Conservation (phyloP, 192 early-diverging fungal genomes). For the Entomortierella chlamydospora region DNA sequence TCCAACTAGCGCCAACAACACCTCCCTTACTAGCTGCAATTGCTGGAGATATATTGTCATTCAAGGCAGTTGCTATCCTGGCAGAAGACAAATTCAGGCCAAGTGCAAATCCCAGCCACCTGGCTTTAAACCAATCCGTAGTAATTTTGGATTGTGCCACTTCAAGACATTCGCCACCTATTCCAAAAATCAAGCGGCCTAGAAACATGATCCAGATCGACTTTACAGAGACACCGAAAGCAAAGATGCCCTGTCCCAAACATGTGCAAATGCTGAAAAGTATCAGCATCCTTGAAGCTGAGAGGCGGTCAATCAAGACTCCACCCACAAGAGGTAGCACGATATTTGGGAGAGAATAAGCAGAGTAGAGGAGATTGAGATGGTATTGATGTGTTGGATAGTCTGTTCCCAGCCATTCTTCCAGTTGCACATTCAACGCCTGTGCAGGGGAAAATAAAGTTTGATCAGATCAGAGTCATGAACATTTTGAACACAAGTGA, state of each 20-base stretch:
- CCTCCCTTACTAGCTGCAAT: conserved; percentile 44
- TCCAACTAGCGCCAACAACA: conserved; percentile 62
- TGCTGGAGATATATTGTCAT: conserved; percentile 69
- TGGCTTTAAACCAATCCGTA: conserved; percentile 69
- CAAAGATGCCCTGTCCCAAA: conserved; percentile 70
- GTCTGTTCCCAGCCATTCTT: conserved; percentile 47
- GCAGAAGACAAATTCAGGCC: conserved; percentile 64
- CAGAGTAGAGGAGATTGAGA: conserved; percentile 59
- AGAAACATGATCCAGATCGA: conserved; percentile 61
- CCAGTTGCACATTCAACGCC: conserved; percentile 54
- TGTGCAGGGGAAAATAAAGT: neutral
- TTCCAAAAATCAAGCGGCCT: conserved; percentile 72
- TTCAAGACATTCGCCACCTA: conserved; percentile 72
- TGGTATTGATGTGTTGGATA: conserved; percentile 56
- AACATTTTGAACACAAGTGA: neutral
- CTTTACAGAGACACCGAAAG: conserved; percentile 61
- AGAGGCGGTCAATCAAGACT: conserved; percentile 65
- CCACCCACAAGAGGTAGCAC: conserved; percentile 58
- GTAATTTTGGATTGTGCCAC: conserved; percentile 69
- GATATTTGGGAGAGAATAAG: conserved; percentile 54
- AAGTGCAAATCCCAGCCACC: conserved; percentile 71
- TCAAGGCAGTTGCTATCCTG: conserved; percentile 66
- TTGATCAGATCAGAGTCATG: neutral
- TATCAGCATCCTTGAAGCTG: conserved; percentile 61
- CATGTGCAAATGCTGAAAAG: conserved; percentile 61